Base-by-base conservation (phyloP, 495 filamentous ascomycete genomes). In the Penicillium simplicissimum region DNA sequence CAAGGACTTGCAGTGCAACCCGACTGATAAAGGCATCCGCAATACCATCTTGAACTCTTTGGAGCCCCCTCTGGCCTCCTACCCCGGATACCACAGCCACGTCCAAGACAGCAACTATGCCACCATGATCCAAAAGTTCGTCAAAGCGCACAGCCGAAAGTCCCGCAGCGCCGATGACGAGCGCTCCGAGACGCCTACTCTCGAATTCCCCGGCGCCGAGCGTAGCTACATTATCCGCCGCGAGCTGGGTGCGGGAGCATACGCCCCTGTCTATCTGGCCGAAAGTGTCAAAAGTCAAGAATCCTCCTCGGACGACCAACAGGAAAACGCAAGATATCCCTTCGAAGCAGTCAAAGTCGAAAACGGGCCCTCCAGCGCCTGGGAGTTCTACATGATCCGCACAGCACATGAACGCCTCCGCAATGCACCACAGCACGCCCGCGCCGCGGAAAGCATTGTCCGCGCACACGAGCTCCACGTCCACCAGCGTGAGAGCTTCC, bases 381-480 rank as follows among this genome's bases (percentile, higher is more conserved):
- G 96, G 95, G 95, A 98, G 69, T 98, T 97, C 72, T 90, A 97
- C 74, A 96, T 98, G 75, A 94, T 97, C 78, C 88, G 89, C 1
- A 85, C 90, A 28, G 85, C 91, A 2, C 87, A 92, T 54, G 79
- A 84, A 1, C 90, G 95, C 7, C 80, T 98, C 0, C 86, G 84
- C 0, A 73, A 82, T 58, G 64, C 66, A 15, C 42, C 66, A 0
- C 58, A 59, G 8, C 53, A 76, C n/a, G 62, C 64, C 28, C 88
- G 93, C 3, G 87, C 89, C 0, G 79, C 84, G 0, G 87, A 90
- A 0, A 93, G 89, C 42, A 80, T 98, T 52, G 84, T 96, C 1
- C 82, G 85, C 11, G 92, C 89, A 1, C 88, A 94, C 58, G 93
- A 96, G 61, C 81, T 97, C 70, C 95, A 97, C 74, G 81, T 96